A percentile compares a stretch with the other conserved stretches of the same genome.
These are phyloP conservation scores for Suillus spraguei DNA, from an alignment of 768 basidiomycete species.

Conservation along the genomic window DNA sequence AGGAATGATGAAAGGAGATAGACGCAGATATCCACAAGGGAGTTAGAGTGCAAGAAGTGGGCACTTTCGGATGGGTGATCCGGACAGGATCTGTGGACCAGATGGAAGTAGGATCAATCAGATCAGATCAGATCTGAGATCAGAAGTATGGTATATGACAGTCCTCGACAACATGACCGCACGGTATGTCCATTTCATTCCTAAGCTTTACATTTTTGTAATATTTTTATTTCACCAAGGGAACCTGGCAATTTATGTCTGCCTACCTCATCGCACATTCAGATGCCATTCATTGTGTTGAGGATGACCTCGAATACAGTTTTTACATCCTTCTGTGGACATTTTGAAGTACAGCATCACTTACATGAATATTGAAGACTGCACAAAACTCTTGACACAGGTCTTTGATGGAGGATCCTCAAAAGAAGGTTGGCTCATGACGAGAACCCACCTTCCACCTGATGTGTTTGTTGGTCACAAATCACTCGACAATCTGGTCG, in stretches of 20 bases:
- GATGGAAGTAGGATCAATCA: no score
- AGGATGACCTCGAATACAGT: constrained; percentile 9
- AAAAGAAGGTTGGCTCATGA: neutral
- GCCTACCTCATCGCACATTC: constrained; percentile 1
- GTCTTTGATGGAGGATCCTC: neutral
- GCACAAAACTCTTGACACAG: neutral
- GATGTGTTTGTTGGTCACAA: neutral
- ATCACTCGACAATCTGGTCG: neutral
- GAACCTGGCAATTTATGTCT: constrained; percentile 9
- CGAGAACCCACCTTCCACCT: neutral
- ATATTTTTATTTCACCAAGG: neutral
- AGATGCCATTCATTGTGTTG: neutral
- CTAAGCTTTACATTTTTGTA: neutral
- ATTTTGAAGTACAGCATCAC: neutral
- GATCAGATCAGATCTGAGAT: no score
- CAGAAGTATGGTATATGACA: no score
- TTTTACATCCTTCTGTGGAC: constrained; percentile 11
- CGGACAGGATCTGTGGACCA: no score
- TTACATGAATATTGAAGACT: neutral
- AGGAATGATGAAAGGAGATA: no score
- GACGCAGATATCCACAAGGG: no score
- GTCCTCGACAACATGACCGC: no score
- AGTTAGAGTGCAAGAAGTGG: no score
- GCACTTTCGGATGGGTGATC: no score
- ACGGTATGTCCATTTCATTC: no score